Percentiles rank a stretch among this genome's conserved stretches.
phyloP scores from a whole-genome alignment of 2,329 filamentous ascomycete genomes.

The Volutella citrinella region DNA sequence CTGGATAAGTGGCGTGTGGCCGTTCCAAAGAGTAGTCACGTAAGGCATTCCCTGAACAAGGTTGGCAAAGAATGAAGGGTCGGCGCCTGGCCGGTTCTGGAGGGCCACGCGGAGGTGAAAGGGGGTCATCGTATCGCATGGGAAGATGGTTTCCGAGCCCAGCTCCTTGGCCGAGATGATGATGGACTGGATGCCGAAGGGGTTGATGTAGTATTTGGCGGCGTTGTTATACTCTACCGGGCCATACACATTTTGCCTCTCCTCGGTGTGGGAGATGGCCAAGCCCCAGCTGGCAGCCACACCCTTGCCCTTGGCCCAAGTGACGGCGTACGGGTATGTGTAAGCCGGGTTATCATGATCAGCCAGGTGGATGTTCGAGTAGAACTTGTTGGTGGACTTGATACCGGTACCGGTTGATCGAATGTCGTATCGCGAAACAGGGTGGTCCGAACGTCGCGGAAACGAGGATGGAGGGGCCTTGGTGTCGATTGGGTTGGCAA shows the following conservation, averaged over 20 bases:
- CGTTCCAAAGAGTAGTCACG: constrained; percentile 73
- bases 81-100: constrained; percentile 46
- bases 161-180: constrained; percentile 78
- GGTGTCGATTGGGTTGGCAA: constrained; percentile 52
- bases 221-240: constrained; percentile 54
- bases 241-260: constrained; percentile 65
- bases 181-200: constrained; percentile 77
- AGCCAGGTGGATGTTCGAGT: constrained; percentile 76
- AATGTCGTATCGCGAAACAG: constrained; percentile 53
- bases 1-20: constrained; percentile 69
- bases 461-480: constrained; percentile 49
- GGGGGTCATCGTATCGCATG: constrained; percentile 51
- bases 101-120: constrained; percentile 68
- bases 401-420: constrained; percentile 43
- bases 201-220: constrained; percentile 73
- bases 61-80: constrained; percentile 70
- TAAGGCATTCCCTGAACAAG: constrained; percentile 88
- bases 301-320: constrained; percentile 64
- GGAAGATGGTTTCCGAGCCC: constrained; percentile 54
- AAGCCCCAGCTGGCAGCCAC: constrained; percentile 71
- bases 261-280: constrained; percentile 70
- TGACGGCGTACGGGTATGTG: constrained; percentile 71
- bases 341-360: constrained; percentile 67
- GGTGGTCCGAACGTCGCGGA: constrained; percentile 50
- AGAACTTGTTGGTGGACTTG: constrained; percentile 77